Base-by-base conservation (phyloP, 306 rosid species). In the Acacia crassicarpa region DNA sequence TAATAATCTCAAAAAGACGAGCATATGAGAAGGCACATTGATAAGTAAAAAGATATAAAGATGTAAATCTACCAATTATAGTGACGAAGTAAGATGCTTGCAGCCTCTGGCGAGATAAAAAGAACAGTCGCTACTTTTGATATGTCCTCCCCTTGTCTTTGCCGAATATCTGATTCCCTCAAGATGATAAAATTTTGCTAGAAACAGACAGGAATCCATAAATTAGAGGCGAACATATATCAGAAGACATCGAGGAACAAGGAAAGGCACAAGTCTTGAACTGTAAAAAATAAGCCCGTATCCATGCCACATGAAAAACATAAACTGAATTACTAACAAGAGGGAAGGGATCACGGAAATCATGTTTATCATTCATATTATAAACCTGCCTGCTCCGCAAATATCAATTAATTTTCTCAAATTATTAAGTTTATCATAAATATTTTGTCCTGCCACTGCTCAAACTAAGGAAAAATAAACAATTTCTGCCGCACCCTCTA, bases 181-280 rank as follows among this genome's bases (percentile, higher is more conserved):
- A 93, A 86, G 62, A 91, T 77, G 67, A 87, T 89, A n/a, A 81
- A 93, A 63, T 90, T 93, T 86, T 87, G 90, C 97, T 93, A 91
- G 75, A 89, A 82, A 61, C 63, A 79, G 71, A 62, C 67, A 76
- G 22, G 27, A 19, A 49, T 67, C 78, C 32, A 1, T 8, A 56
- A 79, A 68, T 84, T 76, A 82, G 80, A 45, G 11, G 16, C 33
- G 20, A 72, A 0, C 67, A 66, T 54, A 46, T 80, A 45, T 54
- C 43, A 46, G 30, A 66, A 63, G 40, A 65, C 69, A 75, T 35
- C 17, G 5, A 61, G 14, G n/a, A 82, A 43, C 59, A 1, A 6
- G 43, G 38, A 43, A 56, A 32, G 48, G 16, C 65, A 75, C 40
- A 48, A 35, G 67, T 56, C 25, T 54, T 44, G 19, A 84, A 41